Evolutionary conservation across 306 rosid genomes (phyloP).

Genomic region (Sesbania bispinosa): DNA sequence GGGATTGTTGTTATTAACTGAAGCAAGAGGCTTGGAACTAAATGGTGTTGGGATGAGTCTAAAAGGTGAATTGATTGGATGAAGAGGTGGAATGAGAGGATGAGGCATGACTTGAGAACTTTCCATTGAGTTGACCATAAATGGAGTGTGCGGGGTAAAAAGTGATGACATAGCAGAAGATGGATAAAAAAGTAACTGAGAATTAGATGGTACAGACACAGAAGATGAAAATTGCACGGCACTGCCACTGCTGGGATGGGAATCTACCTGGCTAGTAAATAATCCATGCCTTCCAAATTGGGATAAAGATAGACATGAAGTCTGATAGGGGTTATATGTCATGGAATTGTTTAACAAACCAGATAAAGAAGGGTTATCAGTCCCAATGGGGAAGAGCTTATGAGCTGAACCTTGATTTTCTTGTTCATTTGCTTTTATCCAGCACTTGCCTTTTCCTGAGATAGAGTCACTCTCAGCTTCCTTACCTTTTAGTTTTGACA

Average conservation of each 20-base stretch:
- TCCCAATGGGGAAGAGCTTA: slow-evolving; percentile 37
- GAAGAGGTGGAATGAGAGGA: slow-evolving; percentile 43
- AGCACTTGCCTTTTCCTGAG: slow-evolving; percentile 39
- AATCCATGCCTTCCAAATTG: slow-evolving; percentile 61
- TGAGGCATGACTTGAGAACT: slow-evolving; percentile 39
- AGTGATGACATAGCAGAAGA: slow-evolving; percentile 34
- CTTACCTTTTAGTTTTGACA: slow-evolving; percentile 1
- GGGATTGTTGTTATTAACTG: slow-evolving; percentile 13
- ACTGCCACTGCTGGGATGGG: slow-evolving; percentile 23
- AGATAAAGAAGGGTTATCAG: slow-evolving; percentile 31
- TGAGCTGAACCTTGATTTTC: slow-evolving; percentile 28
- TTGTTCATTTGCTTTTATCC: slow-evolving; percentile 39
- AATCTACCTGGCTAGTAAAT: slow-evolving; percentile 28
- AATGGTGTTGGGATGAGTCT: slow-evolving; percentile 37
- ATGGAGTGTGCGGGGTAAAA: slow-evolving; percentile 43
- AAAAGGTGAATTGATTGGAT: slow-evolving; percentile 29
- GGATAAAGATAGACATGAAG: slow-evolving; percentile 58
- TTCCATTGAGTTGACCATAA: slow-evolving; percentile 37
- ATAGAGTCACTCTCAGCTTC: slow-evolving; percentile 11
- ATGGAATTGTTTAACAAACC: slow-evolving; percentile 41
- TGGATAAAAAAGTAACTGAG: slow-evolving; percentile 48
- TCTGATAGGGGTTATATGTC: slow-evolving; percentile 27
- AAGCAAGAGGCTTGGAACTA: slow-evolving; percentile 44
- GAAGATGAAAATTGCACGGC: slow-evolving; percentile 35
- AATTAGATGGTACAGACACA: slow-evolving; percentile 17